Evolutionary conservation across 768 basidiomycete species (phyloP).

Genomic region (Imleria badia): DNA sequence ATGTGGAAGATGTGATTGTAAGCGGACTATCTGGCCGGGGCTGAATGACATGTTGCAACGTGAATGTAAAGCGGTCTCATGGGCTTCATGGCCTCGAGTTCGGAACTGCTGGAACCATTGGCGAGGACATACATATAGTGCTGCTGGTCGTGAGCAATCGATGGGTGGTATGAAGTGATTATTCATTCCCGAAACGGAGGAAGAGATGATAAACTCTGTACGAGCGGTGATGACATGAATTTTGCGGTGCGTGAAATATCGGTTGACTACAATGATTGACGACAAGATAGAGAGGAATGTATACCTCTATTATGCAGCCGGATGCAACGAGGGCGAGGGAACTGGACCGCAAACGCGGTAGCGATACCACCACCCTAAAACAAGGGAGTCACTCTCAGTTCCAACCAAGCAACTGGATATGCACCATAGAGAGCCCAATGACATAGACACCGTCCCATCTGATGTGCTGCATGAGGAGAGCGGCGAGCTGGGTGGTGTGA

Average conservation of each 20-base stretch:
- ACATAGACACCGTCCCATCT: conserved; percentile 67
- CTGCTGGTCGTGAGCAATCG: conserved; percentile 26
- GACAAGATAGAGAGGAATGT: neutral
- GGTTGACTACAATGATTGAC: conserved; percentile 38
- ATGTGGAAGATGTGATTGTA: conserved; percentile 73
- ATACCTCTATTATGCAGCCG: conserved; percentile 67
- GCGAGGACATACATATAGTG: conserved; percentile 53
- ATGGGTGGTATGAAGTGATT: neutral
- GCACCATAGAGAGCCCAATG: conserved; percentile 75
- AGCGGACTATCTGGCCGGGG: conserved; percentile 56
- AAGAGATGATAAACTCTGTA: conserved; percentile 66
- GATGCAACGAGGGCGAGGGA: conserved; percentile 70
- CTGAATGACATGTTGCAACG: neutral
- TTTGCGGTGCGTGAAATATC: conserved; percentile 75
- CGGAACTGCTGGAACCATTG: conserved; percentile 30
- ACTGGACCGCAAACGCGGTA: conserved; percentile 65
- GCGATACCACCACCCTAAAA: conserved; percentile 71
- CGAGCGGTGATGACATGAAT: conserved; percentile 74
- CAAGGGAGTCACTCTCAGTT: conserved; percentile 11
- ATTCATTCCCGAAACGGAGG: conserved; percentile 55
- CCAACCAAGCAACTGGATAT: neutral
- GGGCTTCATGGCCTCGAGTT: conserved; percentile 28
- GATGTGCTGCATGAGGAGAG: conserved; percentile 76
- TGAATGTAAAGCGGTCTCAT: conserved; percentile 22
- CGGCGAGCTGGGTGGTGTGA: conserved; percentile 77